These are phyloP conservation scores for Suhomyces faveliae DNA, from an alignment of 805 yeast species.

Conservation along the genomic window DNA sequence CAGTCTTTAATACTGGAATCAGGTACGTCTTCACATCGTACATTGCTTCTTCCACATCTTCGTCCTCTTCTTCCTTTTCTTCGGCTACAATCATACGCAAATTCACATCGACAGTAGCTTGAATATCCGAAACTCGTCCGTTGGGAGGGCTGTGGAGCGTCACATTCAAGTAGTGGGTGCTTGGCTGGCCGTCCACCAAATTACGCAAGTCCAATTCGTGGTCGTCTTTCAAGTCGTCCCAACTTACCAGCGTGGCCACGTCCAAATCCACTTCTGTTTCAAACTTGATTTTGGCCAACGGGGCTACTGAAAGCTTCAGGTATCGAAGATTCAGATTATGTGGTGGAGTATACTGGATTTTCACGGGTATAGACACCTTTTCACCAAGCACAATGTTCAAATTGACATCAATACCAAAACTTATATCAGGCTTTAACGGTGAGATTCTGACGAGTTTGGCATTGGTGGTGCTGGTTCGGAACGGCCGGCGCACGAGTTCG, in stretches of 20 bases:
- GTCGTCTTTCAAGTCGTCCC: constrained; percentile 41
- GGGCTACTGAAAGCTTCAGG: constrained; percentile 20
- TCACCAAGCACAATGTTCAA: constrained; percentile 31
- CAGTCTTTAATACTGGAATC: constrained; percentile 24
- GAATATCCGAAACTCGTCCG: constrained; percentile 5
- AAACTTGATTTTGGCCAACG: constrained; percentile 17
- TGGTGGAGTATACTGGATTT: constrained; percentile 16
- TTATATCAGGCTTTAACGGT: constrained; percentile 24
- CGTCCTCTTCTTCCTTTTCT: constrained; percentile 12
- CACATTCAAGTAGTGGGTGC: constrained; percentile 18
- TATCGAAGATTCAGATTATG: constrained; percentile 16
- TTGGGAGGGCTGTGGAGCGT: constrained; percentile 22
- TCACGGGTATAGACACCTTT: constrained; percentile 21
- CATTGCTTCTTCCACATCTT: constrained; percentile 17
- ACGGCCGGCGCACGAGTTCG: not conserved
- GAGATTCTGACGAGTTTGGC: constrained; percentile 1
- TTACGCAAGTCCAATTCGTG: constrained; percentile 29
- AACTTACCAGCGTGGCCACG: constrained; percentile 23
- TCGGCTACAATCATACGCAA: constrained; percentile 26
- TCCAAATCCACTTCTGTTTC: constrained; percentile 14
- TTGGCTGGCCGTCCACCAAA: constrained; percentile 10
- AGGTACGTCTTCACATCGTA: constrained; percentile 23
- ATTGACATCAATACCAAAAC: constrained; percentile 5
- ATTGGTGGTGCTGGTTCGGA: constrained; percentile 1
- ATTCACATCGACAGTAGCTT: constrained; percentile 17